Evolutionary conservation across 1,284 basidiomycete species (phyloP).

Genomic region (Sphagnurus paluster): DNA sequence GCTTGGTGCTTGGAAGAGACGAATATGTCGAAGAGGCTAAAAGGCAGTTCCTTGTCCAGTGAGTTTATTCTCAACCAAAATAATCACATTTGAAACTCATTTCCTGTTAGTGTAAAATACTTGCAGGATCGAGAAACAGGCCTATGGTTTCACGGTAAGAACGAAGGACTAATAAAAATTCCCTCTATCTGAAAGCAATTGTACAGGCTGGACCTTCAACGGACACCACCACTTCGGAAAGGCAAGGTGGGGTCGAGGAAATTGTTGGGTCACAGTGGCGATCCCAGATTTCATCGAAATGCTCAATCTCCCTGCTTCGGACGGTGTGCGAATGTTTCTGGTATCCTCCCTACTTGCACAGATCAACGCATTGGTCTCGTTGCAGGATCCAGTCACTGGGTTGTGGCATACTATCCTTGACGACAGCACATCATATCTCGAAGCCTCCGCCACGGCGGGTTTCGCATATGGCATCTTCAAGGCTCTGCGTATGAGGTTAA

Average conservation of each 20-base stretch:
- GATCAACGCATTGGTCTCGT: constrained; percentile 52
- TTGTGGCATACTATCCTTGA: constrained; percentile 66
- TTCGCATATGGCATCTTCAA: constrained; percentile 64
- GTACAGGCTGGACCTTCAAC: constrained; percentile 49
- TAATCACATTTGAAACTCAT: constrained; percentile 4
- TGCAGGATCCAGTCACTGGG: constrained; percentile 50
- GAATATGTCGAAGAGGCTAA: constrained; percentile 64
- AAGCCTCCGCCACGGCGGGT: constrained; percentile 60
- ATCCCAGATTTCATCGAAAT: constrained; percentile 66
- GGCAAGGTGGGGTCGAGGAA: constrained; percentile 64
- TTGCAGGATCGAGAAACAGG: constrained; percentile 50
- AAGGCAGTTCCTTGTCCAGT: constrained; percentile 58
- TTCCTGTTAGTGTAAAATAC: constrained; percentile 41
- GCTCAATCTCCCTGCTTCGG: constrained; percentile 39
- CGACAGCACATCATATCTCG: constrained; percentile 58
- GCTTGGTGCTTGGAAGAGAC: constrained; percentile 52
- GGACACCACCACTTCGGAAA: constrained; percentile 54
- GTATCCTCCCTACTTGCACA: constrained; percentile 48
- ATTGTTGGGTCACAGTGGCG: constrained; percentile 65
- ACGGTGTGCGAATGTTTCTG: constrained; percentile 50
- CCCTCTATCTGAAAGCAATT: constrained; percentile 12
- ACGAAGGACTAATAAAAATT: not conserved
- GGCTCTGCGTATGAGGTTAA: constrained; percentile 48
- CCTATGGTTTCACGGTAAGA: constrained; percentile 56
- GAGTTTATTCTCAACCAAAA: constrained; percentile 15